Conservation (phyloP, 352 stramenopile species). For the Globisporangium parvum region DNA sequence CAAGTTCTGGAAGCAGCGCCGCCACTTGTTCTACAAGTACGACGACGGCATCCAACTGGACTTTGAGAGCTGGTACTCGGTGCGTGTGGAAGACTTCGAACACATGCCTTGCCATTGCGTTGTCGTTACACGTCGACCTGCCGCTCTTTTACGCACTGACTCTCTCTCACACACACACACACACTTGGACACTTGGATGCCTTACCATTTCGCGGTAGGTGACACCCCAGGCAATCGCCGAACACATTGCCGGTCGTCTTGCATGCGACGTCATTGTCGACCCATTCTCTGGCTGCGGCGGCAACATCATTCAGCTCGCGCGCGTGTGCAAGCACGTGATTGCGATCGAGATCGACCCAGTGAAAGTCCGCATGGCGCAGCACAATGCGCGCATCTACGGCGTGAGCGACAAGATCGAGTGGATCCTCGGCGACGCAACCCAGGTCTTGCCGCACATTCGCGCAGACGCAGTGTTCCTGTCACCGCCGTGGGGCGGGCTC, state of each 20-base stretch:
- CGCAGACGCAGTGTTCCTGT: constrained; percentile 89
- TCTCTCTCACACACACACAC: too few relatives aligned
- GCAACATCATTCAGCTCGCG: constrained; percentile 92
- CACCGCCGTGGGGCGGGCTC: constrained; percentile 84
- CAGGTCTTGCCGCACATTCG: constrained; percentile 66
- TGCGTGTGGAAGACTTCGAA: constrained; percentile 13
- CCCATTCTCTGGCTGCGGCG: constrained; percentile 89
- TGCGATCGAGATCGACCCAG: constrained; percentile 89
- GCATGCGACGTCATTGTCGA: constrained; percentile 86
- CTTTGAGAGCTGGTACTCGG: constrained; percentile 91
- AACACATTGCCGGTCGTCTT: constrained; percentile 79
- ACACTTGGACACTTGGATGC: too few relatives aligned
- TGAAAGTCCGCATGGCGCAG: constrained; percentile 86
- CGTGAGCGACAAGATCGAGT: constrained; percentile 88
- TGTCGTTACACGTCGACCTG: too few relatives aligned
- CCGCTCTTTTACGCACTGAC: too few relatives aligned
- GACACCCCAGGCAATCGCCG: constrained; percentile 87
- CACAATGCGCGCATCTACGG: constrained; percentile 90
- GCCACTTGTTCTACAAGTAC: constrained; percentile 86
- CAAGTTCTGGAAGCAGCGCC: constrained; percentile 91
- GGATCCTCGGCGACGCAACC: constrained; percentile 86
- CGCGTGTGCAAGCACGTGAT: constrained; percentile 86
- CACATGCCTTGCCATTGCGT: neutral
- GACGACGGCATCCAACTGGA: constrained; percentile 90
- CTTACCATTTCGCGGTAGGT: constrained; percentile 31